A percentile compares a stretch with the other conserved stretches of the same genome.
Conservation (phyloP, 225 moss, liverwort and hornwort species). For the Polytrichum commune region DNA sequence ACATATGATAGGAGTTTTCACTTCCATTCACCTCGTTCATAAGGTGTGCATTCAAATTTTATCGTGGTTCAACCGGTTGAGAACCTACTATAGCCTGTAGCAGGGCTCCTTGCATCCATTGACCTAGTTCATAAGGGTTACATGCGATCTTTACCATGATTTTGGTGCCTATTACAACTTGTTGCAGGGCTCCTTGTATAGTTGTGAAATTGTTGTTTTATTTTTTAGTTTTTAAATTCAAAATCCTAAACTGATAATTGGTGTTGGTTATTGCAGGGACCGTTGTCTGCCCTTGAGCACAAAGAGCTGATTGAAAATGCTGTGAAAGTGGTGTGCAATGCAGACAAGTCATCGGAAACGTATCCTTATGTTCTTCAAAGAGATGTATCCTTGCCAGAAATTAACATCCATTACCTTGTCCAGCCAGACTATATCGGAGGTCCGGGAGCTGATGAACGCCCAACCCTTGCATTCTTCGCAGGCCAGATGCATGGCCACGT, state of each 20-base stretch:
- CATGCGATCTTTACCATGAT: too few species aligned
- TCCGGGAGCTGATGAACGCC: slow-evolving; percentile 43
- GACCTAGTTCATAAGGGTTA: too few species aligned
- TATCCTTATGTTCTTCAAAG: slow-evolving; percentile 20
- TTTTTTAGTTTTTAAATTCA: background rate
- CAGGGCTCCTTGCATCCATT: too few species aligned
- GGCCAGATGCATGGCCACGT: slow-evolving; percentile 66
- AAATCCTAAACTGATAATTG: background rate
- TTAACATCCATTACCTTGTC: slow-evolving; percentile 16
- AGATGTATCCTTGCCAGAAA: slow-evolving; percentile 21
- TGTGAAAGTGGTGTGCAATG: slow-evolving; percentile 38
- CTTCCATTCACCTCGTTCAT: too few species aligned
- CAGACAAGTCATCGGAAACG: slow-evolving; percentile 20
- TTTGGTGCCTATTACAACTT: too few species aligned
- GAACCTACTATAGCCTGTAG: too few species aligned
- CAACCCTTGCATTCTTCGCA: slow-evolving; percentile 62
- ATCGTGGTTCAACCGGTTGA: too few species aligned
- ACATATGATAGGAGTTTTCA: too few species aligned
- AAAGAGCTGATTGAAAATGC: slow-evolving; percentile 10
- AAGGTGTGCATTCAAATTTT: too few species aligned
- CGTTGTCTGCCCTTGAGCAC: slow-evolving; percentile 6
- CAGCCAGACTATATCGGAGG: slow-evolving; percentile 22
- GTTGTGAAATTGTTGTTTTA: too few species aligned
- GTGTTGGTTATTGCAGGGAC: slow-evolving; percentile 7
- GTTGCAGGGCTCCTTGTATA: too few species aligned